Evolutionary conservation across 306 rosid species (phyloP).

Genomic region (Dalbergia oliveri): DNA sequence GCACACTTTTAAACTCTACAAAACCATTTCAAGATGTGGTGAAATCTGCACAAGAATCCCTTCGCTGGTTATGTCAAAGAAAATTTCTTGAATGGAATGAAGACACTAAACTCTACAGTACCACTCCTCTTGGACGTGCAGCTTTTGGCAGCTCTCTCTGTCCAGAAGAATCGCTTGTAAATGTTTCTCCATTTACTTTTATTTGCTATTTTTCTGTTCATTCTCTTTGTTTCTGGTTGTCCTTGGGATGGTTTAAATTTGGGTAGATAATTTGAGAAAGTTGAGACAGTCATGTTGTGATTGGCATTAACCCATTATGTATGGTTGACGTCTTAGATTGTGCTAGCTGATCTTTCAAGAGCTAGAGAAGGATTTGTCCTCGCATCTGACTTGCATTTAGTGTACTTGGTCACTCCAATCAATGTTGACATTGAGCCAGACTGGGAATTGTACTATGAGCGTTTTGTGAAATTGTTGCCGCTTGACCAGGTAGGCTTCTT

Average conservation of each 20-base stretch:
- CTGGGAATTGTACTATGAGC: slow-evolving; percentile 92
- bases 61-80: slow-evolving; percentile 89
- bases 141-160: slow-evolving; percentile 95
- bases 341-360: slow-evolving; percentile 95
- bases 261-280: slow-evolving; percentile 7
- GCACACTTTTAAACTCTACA: slow-evolving; percentile 94
- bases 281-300: slow-evolving; percentile 23
- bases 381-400: slow-evolving; percentile 96
- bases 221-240: slow-evolving; percentile 30
- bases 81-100: slow-evolving; percentile 97
- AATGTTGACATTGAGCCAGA: slow-evolving; percentile 94
- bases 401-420: slow-evolving; percentile 90
- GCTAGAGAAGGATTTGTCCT: slow-evolving; percentile 99
- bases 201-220: slow-evolving; percentile 7
- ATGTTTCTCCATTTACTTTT: slow-evolving; percentile 38
- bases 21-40: slow-evolving; percentile 95
- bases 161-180: slow-evolving; percentile 98
- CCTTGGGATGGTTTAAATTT: slow-evolving; percentile 33
- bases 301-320: slow-evolving; percentile 39
- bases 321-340: slow-evolving; percentile 64
- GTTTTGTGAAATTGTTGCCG: slow-evolving; percentile 75
- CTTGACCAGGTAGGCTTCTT: slow-evolving; percentile 83
- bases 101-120: slow-evolving; percentile 80
- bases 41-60: slow-evolving; percentile 97
- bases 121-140: slow-evolving; percentile 96